These are phyloP conservation scores for Zygotorulaspora chibaensis DNA, from an alignment of 805 yeast genomes.

Conservation along the genomic window DNA sequence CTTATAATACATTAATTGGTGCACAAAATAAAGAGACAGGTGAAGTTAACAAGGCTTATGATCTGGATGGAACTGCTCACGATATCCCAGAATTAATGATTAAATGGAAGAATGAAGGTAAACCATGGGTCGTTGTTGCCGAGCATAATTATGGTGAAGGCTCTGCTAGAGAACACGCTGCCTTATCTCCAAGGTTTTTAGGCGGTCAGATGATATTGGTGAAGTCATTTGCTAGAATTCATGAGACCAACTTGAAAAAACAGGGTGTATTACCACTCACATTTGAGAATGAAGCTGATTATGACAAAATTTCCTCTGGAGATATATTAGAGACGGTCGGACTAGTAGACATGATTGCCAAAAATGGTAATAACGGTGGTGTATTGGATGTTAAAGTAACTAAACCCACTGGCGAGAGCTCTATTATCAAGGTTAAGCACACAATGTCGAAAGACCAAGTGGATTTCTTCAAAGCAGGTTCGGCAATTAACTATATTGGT, in stretches of 20 bases:
- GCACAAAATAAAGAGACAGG: slow-evolving; percentile 97
- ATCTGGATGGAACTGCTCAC: slow-evolving; percentile 69
- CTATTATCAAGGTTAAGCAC: slow-evolving; percentile 75
- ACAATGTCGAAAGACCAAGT: slow-evolving; percentile 97
- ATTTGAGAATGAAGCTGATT: slow-evolving; percentile 85
- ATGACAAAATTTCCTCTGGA: slow-evolving; percentile 72
- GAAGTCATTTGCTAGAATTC: slow-evolving; percentile 96
- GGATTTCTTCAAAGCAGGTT: slow-evolving; percentile 94
- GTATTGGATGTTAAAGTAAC: slow-evolving; percentile 64
- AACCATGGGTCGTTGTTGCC: slow-evolving; percentile 94
- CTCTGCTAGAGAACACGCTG: slow-evolving; percentile 98
- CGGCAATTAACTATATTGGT: slow-evolving; percentile 92
- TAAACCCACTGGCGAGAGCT: slow-evolving; percentile 65
- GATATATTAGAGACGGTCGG: slow-evolving; percentile 75
- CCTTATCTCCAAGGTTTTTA: slow-evolving; percentile 87
- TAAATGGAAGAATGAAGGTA: slow-evolving; percentile 80
- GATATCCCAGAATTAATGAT: slow-evolving; percentile 96
- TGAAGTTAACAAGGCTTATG: slow-evolving; percentile 87
- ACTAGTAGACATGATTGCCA: slow-evolving; percentile 68
- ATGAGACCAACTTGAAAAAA: slow-evolving; percentile 95
- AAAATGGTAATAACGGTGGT: slow-evolving; percentile 88
- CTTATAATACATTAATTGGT: slow-evolving; percentile 92
- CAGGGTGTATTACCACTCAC: slow-evolving; percentile 97
- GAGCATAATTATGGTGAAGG: slow-evolving; percentile 99
- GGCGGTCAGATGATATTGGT: slow-evolving; percentile 88